Conservation (phyloP, 495 filamentous ascomycete species). For the Lasiosphaeria hispida region DNA sequence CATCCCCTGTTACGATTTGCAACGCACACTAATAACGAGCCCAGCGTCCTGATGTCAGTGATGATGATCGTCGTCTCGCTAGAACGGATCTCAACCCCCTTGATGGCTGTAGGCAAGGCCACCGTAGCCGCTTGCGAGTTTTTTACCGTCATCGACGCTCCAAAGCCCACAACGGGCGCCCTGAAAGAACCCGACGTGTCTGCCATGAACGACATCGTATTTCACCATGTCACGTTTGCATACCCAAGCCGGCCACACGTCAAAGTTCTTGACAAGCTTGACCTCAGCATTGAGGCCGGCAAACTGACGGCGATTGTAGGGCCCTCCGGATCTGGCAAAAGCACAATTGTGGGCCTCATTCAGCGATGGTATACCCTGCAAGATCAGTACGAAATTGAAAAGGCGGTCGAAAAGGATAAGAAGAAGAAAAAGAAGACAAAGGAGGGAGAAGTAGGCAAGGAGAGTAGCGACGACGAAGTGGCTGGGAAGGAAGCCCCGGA, state of each 20-base stretch:
- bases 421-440: constrained; percentile 8
- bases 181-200: constrained; percentile 38
- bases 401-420: background rate
- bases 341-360: constrained; percentile 59
- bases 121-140: constrained; percentile 48
- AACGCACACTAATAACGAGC: no score
- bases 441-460: background rate
- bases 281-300: constrained; percentile 60
- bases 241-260: constrained; percentile 60
- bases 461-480: background rate
- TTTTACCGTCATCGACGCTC: constrained; percentile 51
- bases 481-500: no score
- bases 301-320: constrained; percentile 80
- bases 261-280: constrained; percentile 48
- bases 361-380: constrained; percentile 56
- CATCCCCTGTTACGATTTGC: no score
- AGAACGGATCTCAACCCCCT: constrained; percentile 43
- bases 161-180: constrained; percentile 38
- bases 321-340: constrained; percentile 65
- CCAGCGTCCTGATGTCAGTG: constrained; percentile 44
- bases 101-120: constrained; percentile 43
- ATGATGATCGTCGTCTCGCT: constrained; percentile 48
- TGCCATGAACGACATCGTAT: constrained; percentile 48
- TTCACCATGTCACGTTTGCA: constrained; percentile 54
- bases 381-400: constrained; percentile 22